Evolutionary conservation across 805 yeast genomes (phyloP).

Genomic region (Wickerhamiella lipophila): DNA sequence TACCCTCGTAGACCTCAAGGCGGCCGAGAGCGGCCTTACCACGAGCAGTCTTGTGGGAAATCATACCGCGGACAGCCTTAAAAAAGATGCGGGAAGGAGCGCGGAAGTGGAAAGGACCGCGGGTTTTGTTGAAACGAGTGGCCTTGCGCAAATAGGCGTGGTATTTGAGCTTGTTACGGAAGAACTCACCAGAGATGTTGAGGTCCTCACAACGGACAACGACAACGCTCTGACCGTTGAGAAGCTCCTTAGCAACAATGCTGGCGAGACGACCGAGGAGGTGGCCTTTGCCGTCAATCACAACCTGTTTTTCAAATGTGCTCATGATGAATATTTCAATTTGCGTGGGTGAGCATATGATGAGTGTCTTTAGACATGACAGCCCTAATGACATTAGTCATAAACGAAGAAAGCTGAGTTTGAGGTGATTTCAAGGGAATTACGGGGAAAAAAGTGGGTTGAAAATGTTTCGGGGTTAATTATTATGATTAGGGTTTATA

Average conservation of each 20-base stretch:
- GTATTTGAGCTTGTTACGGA: constrained; percentile 99
- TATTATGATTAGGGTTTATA: too few species aligned
- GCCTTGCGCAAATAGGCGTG: constrained; percentile 99
- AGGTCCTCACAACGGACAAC: constrained; percentile 93
- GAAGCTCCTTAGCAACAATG: constrained; percentile 93
- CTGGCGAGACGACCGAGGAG: constrained; percentile 99
- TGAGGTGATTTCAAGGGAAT: too few species aligned
- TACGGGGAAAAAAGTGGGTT: too few species aligned
- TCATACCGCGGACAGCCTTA: constrained; percentile 99
- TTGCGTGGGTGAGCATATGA: constrained; percentile 9
- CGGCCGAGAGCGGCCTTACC: constrained; percentile 99
- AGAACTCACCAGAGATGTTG: constrained; percentile 99
- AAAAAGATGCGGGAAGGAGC: constrained; percentile 99
- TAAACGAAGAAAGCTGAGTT: too few species aligned
- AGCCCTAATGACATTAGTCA: constrained; percentile 4
- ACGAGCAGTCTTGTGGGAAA: constrained; percentile 99
- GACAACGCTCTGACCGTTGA: constrained; percentile 96
- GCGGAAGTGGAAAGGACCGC: constrained; percentile 99
- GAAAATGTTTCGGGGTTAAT: too few species aligned
- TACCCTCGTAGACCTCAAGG: constrained; percentile 98
- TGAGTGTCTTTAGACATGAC: constrained; percentile 8
- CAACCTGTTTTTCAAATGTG: constrained; percentile 63
- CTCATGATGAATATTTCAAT: constrained; percentile 36
- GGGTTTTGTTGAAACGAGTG: constrained; percentile 95
- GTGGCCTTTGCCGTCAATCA: constrained; percentile 99